Evolutionary conservation across 495 filamentous ascomycete species (phyloP).

Genomic region (Penicillium macrosclerotiorum): DNA sequence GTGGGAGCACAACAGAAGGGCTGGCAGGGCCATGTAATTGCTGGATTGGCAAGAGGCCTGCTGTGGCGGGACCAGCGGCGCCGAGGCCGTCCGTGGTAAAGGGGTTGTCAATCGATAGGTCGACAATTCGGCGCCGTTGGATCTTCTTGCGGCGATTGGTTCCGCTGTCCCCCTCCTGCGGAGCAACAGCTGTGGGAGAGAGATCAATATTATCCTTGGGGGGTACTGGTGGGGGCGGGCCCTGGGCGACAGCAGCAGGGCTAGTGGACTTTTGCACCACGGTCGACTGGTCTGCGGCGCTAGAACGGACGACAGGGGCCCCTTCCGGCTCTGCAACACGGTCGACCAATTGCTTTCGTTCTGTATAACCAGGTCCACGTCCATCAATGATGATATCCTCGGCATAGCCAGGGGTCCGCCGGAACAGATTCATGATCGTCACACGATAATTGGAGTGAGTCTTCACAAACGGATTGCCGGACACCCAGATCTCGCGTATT

Average conservation of each 20-base stretch:
- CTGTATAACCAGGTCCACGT: constrained; percentile 73
- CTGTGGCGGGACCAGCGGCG: constrained; percentile 26
- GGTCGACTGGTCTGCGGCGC: constrained; percentile 54
- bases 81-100: constrained; percentile 33
- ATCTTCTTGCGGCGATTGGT: constrained; percentile 49
- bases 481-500: constrained; percentile 86
- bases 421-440: constrained; percentile 94
- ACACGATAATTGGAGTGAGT: constrained; percentile 83
- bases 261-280: constrained; percentile 57
- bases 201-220: not conserved
- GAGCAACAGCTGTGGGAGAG: constrained; percentile 39
- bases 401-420: constrained; percentile 82
- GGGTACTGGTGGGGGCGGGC: not conserved
- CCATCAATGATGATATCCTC: constrained; percentile 90
- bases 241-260: constrained; percentile 9
- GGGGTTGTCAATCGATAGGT: constrained; percentile 68
- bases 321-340: constrained; percentile 69
- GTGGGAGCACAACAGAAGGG: constrained; percentile 26
- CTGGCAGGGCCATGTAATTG: constrained; percentile 32
- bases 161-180: constrained; percentile 32
- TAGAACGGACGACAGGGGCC: constrained; percentile 71
- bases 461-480: constrained; percentile 84
- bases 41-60: constrained; percentile 31
- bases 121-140: constrained; percentile 74
- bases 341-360: constrained; percentile 82